Evolutionary conservation across 495 filamentous ascomycete genomes (phyloP), one percentile per base, ranked within the genome.

Genomic region (Aeminium ludgeri): DNA sequence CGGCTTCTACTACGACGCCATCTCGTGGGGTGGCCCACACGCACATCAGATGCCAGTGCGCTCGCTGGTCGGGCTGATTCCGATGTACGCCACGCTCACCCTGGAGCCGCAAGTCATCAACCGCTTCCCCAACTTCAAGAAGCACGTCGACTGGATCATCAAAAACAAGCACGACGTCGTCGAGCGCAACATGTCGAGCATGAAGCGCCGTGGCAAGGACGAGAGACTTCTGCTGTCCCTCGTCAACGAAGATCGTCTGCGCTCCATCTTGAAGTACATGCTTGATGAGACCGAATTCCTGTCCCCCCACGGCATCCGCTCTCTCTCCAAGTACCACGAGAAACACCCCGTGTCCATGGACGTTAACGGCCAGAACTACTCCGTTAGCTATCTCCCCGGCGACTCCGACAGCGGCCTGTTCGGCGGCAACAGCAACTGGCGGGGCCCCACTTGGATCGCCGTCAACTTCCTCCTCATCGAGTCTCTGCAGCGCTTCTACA

Each of bases 371-470:
- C 83, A 93, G 56, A 70, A 68, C 25, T 96, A 92, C 63, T 75
- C 75, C 43, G 87, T 96, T 25, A 71, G 73, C 49, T 96, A 96
- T 49, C 75, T 96, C 13, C 77, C 89, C 6, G 89, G 87, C 12
- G 89, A 96, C 55, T 94, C 87, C 1, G 84, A 95, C 63, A 89
- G 81, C 50, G 76, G 80, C 2, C 68, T 96, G 10, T 96, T 96
- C 52, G 87, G 87, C 30, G 87, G 87, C 23, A 96, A 96, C 68
- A 92, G 84, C 60, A 96, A 96, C 61, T 96, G 87, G 87, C 73
- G 87, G 50, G 71, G 78, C 1, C 87, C 89, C 0, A 86, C 94
- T 51, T 96, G 87, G 87, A 66, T 95, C 19, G 89, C 84, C 48
- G 85, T 93, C 60, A 96, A 96, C 53, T 93, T 93, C 65, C 65